These are phyloP conservation scores for Fonsecaea monophora DNA, from an alignment of 2,329 filamentous ascomycete genomes.

Conservation along the genomic window DNA sequence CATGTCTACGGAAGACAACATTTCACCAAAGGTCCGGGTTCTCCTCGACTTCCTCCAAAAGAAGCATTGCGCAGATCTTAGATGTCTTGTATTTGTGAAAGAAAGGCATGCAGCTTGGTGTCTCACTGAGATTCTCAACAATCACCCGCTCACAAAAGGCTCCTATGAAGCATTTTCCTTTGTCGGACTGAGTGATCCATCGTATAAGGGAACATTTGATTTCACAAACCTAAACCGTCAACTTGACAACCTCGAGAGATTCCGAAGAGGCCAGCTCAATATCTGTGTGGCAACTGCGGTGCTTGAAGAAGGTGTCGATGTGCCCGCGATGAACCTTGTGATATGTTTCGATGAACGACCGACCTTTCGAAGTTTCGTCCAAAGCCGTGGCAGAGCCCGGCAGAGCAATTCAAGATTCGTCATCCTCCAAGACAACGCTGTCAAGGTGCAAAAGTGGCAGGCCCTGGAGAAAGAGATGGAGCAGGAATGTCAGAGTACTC, in stretches of 20 bases:
- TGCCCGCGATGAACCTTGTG: constrained; percentile 69
- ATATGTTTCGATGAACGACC: constrained; percentile 68
- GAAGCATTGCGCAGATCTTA: constrained; percentile 55
- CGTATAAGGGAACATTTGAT: constrained; percentile 50
- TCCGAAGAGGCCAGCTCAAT: constrained; percentile 60
- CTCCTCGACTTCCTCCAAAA: constrained; percentile 62
- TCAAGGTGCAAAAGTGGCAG: constrained; percentile 63
- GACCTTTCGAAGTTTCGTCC: constrained; percentile 70
- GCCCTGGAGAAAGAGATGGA: constrained; percentile 76
- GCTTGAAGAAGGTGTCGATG: constrained; percentile 65
- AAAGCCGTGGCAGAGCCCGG: constrained; percentile 69
- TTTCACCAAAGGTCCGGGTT: constrained; percentile 59
- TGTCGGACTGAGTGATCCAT: constrained; percentile 57
- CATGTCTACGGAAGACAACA: neutral
- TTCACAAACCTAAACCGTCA: constrained; percentile 59
- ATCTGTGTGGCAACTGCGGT: constrained; percentile 65
- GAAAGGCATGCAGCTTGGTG: constrained; percentile 68
- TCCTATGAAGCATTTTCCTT: constrained; percentile 54
- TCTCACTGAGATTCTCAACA: constrained; percentile 63
- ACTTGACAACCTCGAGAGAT: constrained; percentile 56
- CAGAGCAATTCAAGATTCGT: constrained; percentile 64
- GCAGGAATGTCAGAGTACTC: constrained; percentile 64
- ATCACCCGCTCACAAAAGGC: constrained; percentile 56
- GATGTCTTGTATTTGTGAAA: constrained; percentile 71
- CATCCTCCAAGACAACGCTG: constrained; percentile 50